These are phyloP conservation scores for Micractinium sp. DNA, from an alignment of 139 green algal species.

Conservation along the genomic window DNA sequence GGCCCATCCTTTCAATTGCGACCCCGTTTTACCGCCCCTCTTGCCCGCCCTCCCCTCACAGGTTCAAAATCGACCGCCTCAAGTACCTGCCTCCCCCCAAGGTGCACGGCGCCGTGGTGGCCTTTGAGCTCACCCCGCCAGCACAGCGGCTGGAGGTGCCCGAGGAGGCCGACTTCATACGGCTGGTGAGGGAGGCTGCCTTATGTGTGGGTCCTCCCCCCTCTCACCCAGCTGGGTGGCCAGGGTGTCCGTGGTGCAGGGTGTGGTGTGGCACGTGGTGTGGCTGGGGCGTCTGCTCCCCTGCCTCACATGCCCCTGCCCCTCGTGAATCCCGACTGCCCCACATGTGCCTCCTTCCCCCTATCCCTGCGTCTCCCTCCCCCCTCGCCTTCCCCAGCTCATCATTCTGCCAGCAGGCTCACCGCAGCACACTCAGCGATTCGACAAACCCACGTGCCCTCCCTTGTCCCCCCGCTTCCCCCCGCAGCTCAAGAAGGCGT, in stretches of 20 bases:
- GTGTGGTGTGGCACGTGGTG: background rate
- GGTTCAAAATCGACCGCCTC: slow-evolving; percentile 68
- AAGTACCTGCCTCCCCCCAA: slow-evolving; percentile 81
- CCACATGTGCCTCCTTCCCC: background rate
- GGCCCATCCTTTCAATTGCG: no score
- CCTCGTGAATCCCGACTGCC: background rate
- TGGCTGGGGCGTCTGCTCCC: background rate
- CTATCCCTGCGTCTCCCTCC: background rate
- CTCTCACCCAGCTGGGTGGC: no score
- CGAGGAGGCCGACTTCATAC: slow-evolving; percentile 20
- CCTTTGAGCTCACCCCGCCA: slow-evolving; percentile 69
- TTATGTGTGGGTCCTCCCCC: background rate
- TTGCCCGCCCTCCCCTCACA: background rate
- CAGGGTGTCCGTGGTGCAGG: background rate
- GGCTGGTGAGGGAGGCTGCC: slow-evolving; percentile 23
- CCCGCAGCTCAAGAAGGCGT: slow-evolving; percentile 38
- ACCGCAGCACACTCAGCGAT: no score
- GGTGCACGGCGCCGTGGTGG: slow-evolving; percentile 86
- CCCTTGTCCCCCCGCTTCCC: background rate
- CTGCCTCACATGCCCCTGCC: background rate
- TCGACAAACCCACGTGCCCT: background rate
- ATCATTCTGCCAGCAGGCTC: no score
- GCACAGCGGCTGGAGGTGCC: slow-evolving; percentile 31
- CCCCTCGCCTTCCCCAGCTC: background rate
- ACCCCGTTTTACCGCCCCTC: no score